Evolutionary conservation across 2,329 filamentous ascomycete genomes (phyloP), one percentile per base, ranked within the genome.

Genomic region (Scytalidium sp.): DNA sequence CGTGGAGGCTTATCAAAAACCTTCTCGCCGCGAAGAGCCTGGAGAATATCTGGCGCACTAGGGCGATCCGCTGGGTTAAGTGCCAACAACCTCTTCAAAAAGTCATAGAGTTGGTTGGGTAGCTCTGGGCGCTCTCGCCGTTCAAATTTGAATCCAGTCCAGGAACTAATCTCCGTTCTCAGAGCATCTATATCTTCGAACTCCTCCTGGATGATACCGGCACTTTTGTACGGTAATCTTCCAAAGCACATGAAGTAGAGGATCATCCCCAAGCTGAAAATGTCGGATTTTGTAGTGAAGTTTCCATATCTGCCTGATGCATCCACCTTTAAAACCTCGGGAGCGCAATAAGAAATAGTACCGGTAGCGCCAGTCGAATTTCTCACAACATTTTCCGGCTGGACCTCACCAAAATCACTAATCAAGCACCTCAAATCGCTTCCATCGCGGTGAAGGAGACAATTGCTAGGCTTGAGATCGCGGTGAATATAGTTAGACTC

Each of bases 251-350:
- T 87, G 64, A 99, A 99, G 67, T 97, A 96, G 3, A 99, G 78
- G 49, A 97, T 97, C 93, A 99, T 97, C 44, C 94, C 94, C 0
- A 99, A 75, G 1, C 92, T 97, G 68, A 99, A 99, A n/a, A 99
- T 88, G 63, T 99, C 94, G 0, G 92, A 97, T 64, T 97, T 99
- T 21, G 90, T 92, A 0, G 91, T 96, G 62, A 99, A 99, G 64
- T 97, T 96, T 7, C 88, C 91, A 60, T 89, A 93, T 1, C 79
- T 79, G 0, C 93, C 93, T 22, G 75, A 76, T 0, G 79, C 70
- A 50, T 84, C 85, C 57, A 80, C 80, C 45, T 80, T 84, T 23
- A 99, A 74, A 0, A 99, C 95, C 68, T 99, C 94, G 0, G 94
- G 94, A 0, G 94, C 94, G 67, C 94, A 99, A 68, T 97, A 99